Conservation (phyloP, 2,329 filamentous ascomycete genomes). For the Ophiognomonia clavigignenti-juglandacearum region DNA sequence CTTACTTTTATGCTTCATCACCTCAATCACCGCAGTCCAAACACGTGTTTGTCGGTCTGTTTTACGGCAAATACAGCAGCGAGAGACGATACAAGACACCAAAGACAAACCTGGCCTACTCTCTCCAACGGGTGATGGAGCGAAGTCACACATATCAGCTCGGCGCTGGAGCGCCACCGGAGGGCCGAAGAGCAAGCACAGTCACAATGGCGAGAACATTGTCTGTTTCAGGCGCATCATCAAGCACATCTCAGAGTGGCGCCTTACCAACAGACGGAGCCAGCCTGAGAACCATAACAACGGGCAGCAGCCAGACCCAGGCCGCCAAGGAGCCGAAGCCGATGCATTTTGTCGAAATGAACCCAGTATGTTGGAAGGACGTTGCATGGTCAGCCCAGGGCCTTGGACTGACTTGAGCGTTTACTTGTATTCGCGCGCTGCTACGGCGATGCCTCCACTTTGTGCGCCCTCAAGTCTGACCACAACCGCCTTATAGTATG, state of each 20-base stretch:
- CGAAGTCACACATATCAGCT: too few relatives aligned
- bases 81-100: too few relatives aligned
- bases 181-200: too few relatives aligned
- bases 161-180: too few relatives aligned
- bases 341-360: conserved; percentile 15
- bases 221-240: background rate
- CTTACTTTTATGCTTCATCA: too few relatives aligned
- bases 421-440: background rate
- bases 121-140: too few relatives aligned
- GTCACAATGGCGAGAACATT: too few relatives aligned
- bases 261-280: too few relatives aligned
- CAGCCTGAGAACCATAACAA: conserved; percentile 7
- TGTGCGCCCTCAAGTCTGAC: background rate
- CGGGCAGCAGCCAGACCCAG: conserved; percentile 3
- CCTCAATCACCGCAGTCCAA: too few relatives aligned
- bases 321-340: conserved; percentile 1
- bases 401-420: background rate
- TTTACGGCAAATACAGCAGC: too few relatives aligned
- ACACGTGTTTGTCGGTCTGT: too few relatives aligned
- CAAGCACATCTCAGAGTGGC: background rate
- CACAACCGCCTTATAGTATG: background rate
- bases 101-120: too few relatives aligned
- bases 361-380: conserved; percentile 1
- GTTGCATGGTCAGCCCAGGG: background rate
- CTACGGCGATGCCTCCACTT: background rate